Evolutionary conservation across 2,329 filamentous ascomycete genomes (phyloP).

Genomic region (Elsinoe arachidis): DNA sequence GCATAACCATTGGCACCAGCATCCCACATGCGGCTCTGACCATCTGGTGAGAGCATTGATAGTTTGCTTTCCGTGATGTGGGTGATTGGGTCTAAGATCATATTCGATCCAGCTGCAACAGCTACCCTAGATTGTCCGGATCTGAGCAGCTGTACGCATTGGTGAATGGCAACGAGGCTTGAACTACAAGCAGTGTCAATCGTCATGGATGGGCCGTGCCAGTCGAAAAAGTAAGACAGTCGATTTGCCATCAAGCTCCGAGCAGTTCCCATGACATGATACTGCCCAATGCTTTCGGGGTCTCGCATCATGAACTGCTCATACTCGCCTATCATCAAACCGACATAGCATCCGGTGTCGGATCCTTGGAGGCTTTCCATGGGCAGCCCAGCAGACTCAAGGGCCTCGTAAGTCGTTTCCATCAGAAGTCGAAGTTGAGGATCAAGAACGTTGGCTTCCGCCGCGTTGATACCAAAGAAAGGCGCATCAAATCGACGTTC

Average conservation of each 20-base stretch:
- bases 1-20: constrained; percentile 41
- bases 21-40: constrained; percentile 24
- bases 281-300: constrained; percentile 14
- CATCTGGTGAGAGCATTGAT: constrained; percentile 28
- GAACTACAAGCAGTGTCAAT: constrained; percentile 42
- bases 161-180: constrained; percentile 30
- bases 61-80: constrained; percentile 25
- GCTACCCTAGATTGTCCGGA: constrained; percentile 21
- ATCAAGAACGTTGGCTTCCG: constrained; percentile 35
- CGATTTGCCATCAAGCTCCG: constrained; percentile 32
- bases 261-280: constrained; percentile 24
- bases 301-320: constrained; percentile 13
- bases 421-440: constrained; percentile 34
- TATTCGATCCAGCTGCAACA: constrained; percentile 20
- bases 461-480: constrained; percentile 35
- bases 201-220: constrained; percentile 34
- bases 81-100: constrained; percentile 21
- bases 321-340: background rate
- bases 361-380: constrained; percentile 14
- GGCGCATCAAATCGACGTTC: constrained; percentile 27
- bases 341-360: constrained; percentile 1
- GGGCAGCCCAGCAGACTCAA: constrained; percentile 18
- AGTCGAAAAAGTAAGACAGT: constrained; percentile 31
- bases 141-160: constrained; percentile 25
- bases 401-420: constrained; percentile 36